Evolutionary conservation across 495 filamentous ascomycete species (phyloP), one percentile per base, ranked within the genome.

Genomic region (Talaromyces thailandensis): DNA sequence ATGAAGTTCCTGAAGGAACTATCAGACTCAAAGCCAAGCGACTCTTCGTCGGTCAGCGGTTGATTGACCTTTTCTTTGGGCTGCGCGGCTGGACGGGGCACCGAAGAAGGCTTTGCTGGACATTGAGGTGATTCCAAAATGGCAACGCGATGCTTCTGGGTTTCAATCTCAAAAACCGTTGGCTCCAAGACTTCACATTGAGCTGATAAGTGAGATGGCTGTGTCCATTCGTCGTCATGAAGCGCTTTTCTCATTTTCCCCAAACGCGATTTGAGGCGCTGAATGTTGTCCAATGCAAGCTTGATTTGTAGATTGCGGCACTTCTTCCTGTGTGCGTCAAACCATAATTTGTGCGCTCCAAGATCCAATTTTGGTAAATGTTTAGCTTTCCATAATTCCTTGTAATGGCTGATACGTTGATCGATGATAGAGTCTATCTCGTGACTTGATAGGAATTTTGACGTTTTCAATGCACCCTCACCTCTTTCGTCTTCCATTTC

Each of bases 341-440:
- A 75, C 90, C 92, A 96, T 14, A 87, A 63, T n/a, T 65, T 71
- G 64, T 80, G 83, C 0, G 88, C 87, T 55, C 79, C 82, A 12
- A 60, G 64, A 55, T 82, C 73, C 18, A 80, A 70, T 51, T 76
- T 82, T 3, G 86, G 83, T 53, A 81, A 73, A 62, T 81, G 81
- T 7, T 70, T 78, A 9, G 71, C 62, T 31, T 70, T 71, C 91
- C 92, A 96, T 8, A 71, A 70, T 6, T 69, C 68, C 53, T 84
- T 76, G 24, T 86, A 74, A 9, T 79, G 64, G 14, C 76, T 64
- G 11, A 91, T 76, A 14, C 72, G 82, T 35, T 80, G 69, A 11
- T 83, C 70, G 16, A 96, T 76, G 4, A 80, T 67, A 9, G 72
- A 64, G 1, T 79, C 64, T 21, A 87, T 70, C 57, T 86, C 76